Percentiles rank a stretch among this genome's conserved stretches.
These are phyloP conservation scores for Neoascochyta sp. DNA, from an alignment of 2,329 filamentous ascomycete genomes.

Conservation along the genomic window DNA sequence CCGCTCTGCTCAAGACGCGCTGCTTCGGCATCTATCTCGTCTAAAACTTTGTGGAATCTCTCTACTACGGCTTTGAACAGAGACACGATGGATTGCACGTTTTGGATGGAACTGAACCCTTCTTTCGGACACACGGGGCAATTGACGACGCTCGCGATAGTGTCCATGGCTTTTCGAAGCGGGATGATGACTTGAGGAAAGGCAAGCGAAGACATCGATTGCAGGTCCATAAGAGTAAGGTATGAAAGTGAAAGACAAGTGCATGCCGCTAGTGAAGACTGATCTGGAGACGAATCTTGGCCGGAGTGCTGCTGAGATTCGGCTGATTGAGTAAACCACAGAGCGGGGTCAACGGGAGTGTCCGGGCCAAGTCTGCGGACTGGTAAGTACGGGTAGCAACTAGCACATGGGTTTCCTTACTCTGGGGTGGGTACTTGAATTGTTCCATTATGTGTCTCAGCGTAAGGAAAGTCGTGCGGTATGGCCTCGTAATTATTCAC, in stretches of 20 bases:
- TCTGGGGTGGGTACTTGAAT: neutral
- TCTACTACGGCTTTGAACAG: slow-evolving; percentile 43
- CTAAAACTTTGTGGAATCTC: slow-evolving; percentile 42
- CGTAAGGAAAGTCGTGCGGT: slow-evolving; percentile 6
- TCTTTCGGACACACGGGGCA: slow-evolving; percentile 44
- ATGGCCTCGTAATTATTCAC: slow-evolving; percentile 5
- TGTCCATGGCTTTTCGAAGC: slow-evolving; percentile 43
- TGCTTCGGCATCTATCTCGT: slow-evolving; percentile 41
- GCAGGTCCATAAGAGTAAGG: slow-evolving; percentile 43
- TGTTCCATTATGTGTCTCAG: too few relatives aligned
- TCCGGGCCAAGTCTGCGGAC: slow-evolving; percentile 14
- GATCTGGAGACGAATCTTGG: slow-evolving; percentile 2
- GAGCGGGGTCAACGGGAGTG: slow-evolving; percentile 22
- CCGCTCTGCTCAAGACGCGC: slow-evolving; percentile 25
- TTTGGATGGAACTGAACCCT: slow-evolving; percentile 45
- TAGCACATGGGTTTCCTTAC: too few relatives aligned
- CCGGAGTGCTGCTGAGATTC: neutral
- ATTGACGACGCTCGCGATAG: slow-evolving; percentile 37
- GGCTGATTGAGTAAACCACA: slow-evolving; percentile 18
- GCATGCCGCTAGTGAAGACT: slow-evolving; percentile 28
- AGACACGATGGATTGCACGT: slow-evolving; percentile 42
- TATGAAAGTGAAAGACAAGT: slow-evolving; percentile 48
- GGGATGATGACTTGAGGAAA: slow-evolving; percentile 45
- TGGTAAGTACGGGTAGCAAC: too few relatives aligned
- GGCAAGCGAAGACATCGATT: slow-evolving; percentile 34